Percentiles rank a stretch among this genome's conserved stretches.
Evolutionary conservation across 257 asterid genomes (phyloP).

Genomic region (Nicotiana paniculata): DNA sequence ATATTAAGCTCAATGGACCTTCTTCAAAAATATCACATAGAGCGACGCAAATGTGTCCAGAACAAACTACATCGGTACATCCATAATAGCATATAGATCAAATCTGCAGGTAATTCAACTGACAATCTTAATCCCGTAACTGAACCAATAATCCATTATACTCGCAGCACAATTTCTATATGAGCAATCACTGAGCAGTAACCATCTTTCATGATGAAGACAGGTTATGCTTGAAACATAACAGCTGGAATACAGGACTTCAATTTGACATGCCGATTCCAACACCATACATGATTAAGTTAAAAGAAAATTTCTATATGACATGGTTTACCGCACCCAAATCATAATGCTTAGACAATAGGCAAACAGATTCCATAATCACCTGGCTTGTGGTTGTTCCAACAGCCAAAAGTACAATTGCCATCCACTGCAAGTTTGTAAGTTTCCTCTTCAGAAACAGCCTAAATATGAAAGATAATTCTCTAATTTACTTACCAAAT

Average conservation of each 20-base stretch:
- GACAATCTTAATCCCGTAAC: neutral
- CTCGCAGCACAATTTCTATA: neutral
- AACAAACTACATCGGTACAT: neutral
- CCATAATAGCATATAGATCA: neutral
- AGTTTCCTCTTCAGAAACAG: conserved; percentile 96
- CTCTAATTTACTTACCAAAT: conserved; percentile 12
- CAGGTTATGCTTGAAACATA: neutral
- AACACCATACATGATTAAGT: neutral
- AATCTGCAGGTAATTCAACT: neutral
- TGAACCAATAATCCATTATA: neutral
- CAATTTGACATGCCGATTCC: neutral
- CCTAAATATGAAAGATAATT: conserved; percentile 43
- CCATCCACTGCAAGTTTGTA: conserved; percentile 98
- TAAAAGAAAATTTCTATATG: neutral
- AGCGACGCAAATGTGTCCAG: neutral
- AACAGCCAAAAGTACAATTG: conserved; percentile 75
- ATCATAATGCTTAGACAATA: neutral
- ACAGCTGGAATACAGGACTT: neutral
- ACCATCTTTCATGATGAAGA: neutral
- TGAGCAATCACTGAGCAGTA: neutral
- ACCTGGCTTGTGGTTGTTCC: conserved; percentile 99
- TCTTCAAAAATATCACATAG: neutral
- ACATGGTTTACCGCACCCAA: neutral
- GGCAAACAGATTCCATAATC: conserved; percentile 10
- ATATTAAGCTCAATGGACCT: neutral